phyloP scores from a whole-genome alignment of 441 rosid genomes.

The Adansonia gregorii region DNA sequence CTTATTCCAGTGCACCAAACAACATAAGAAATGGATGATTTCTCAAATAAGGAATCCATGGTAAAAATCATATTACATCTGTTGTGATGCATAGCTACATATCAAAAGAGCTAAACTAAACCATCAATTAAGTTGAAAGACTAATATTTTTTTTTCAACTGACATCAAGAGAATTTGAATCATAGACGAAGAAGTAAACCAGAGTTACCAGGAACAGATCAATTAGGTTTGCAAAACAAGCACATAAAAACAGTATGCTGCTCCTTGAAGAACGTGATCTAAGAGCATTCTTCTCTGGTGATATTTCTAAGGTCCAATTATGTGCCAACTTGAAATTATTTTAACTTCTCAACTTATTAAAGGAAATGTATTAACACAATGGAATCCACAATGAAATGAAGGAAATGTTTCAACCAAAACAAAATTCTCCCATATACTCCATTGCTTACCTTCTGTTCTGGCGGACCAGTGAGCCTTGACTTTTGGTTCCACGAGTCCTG shows the following conservation, averaged over 20 bases:
- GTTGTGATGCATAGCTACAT: neutral
- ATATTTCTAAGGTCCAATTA: slow-evolving; percentile 6
- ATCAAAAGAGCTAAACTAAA: neutral
- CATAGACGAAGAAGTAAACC: neutral
- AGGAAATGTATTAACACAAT: slow-evolving; percentile 18
- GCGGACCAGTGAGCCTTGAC: slow-evolving; percentile 68
- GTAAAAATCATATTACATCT: neutral
- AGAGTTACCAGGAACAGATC: neutral
- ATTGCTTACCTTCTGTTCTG: slow-evolving; percentile 81
- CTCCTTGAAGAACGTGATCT: neutral
- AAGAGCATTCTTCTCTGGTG: neutral
- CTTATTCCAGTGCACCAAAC: neutral
- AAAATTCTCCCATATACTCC: slow-evolving; percentile 11
- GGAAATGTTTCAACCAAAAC: slow-evolving; percentile 21
- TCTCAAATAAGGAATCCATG: neutral
- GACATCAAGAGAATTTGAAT: neutral
- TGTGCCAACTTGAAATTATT: slow-evolving; percentile 8
- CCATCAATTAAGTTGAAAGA: neutral
- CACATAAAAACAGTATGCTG: neutral
- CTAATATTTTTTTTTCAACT: neutral
- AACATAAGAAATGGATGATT: slow-evolving; percentile 16
- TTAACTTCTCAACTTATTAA: slow-evolving; percentile 10
- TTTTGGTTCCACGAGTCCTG: slow-evolving; percentile 58
- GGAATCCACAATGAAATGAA: neutral
- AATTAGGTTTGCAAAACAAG: neutral